These are phyloP conservation scores for Thelonectria blattea DNA, from an alignment of 2,329 filamentous ascomycete species.

Conservation along the genomic window DNA sequence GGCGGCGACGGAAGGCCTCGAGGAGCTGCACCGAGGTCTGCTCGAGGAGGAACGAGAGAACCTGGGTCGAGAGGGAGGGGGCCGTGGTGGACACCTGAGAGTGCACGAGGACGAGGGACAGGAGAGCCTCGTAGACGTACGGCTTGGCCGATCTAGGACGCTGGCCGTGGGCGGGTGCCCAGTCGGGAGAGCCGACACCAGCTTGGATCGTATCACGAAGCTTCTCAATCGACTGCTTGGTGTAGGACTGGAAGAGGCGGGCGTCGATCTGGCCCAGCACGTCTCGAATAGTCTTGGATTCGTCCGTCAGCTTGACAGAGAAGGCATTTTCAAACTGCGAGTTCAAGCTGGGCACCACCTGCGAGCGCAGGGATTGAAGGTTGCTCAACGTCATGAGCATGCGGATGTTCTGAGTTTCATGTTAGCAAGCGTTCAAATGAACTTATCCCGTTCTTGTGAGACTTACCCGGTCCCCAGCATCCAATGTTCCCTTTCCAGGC, in stretches of 20 bases:
- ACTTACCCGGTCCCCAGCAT: conserved; percentile 63
- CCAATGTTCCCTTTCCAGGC: conserved; percentile 54
- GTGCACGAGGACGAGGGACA: conserved; percentile 88
- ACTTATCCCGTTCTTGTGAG: neutral
- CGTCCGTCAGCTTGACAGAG: conserved; percentile 91
- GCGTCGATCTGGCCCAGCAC: conserved; percentile 90
- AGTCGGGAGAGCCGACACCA: conserved; percentile 74
- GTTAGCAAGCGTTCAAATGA: conserved; percentile 30
- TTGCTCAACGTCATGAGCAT: conserved; percentile 95
- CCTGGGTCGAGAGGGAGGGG: conserved; percentile 75
- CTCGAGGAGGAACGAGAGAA: conserved; percentile 87
- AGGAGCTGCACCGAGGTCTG: conserved; percentile 81
- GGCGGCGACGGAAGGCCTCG: conserved; percentile 73
- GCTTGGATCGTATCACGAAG: conserved; percentile 73
- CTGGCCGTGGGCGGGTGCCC: conserved; percentile 65
- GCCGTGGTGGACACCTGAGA: conserved; percentile 85
- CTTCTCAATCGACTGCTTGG: conserved; percentile 72
- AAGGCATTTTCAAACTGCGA: conserved; percentile 93
- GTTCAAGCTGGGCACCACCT: conserved; percentile 87
- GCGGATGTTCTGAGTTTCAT: conserved; percentile 74
- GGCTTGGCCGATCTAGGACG: conserved; percentile 78
- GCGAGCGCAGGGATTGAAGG: conserved; percentile 79
- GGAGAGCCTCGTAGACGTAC: conserved; percentile 87
- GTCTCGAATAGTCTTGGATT: conserved; percentile 89
- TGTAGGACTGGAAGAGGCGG: conserved; percentile 91